Percentiles rank a stretch among this genome's conserved stretches.
Conservation (phyloP, 169 alveolate species). For the Cardiosporidium cionae region DNA sequence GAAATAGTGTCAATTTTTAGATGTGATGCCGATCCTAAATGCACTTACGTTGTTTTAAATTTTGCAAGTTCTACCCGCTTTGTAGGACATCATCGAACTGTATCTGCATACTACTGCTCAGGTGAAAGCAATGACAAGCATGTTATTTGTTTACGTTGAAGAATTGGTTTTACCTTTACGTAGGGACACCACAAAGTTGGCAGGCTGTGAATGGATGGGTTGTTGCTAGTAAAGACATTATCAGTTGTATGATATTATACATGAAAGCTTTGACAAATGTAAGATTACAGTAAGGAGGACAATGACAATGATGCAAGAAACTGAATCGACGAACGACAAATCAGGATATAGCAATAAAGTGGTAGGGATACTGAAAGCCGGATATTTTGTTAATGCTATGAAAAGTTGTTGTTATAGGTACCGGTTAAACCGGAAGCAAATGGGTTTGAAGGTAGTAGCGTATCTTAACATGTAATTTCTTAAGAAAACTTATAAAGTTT, state of each 20-base stretch:
- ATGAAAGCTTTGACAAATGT: not conserved
- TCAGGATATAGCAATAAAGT: not conserved
- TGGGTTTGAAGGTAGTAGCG: not conserved
- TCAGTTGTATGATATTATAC: not conserved
- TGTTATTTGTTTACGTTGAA: not conserved
- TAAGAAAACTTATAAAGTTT: too few relatives aligned
- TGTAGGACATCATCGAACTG: not conserved
- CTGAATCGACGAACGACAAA: not conserved
- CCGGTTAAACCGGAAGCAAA: not conserved
- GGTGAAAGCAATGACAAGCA: not conserved
- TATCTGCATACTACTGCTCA: not conserved
- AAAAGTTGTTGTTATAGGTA: not conserved
- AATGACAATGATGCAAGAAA: not conserved
- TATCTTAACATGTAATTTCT: too few relatives aligned
- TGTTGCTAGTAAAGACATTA: not conserved
- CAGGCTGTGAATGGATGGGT: not conserved
- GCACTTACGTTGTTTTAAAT: not conserved
- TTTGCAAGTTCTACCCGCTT: not conserved
- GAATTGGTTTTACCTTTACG: not conserved
- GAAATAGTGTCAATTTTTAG: not conserved
- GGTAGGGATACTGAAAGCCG: not conserved
- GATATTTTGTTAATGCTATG: not conserved
- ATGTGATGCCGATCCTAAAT: not conserved
- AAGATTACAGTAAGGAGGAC: not conserved
- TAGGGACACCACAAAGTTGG: not conserved